Conservation (phyloP, 1,284 basidiomycete species). For the Phenoliferia sp. region DNA sequence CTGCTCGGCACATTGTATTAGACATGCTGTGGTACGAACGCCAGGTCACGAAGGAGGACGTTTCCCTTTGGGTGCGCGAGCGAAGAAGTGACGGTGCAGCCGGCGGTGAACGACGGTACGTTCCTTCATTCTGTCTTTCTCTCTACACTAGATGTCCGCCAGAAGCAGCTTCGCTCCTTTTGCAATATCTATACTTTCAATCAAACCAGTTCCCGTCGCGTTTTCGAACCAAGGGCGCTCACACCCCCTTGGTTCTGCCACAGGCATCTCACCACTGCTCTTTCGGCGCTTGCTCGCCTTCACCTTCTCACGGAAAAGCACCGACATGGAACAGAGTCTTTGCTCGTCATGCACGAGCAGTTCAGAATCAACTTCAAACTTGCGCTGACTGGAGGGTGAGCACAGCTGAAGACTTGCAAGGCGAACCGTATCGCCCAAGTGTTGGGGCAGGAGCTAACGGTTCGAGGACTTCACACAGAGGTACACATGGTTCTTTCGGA, state of each 20-base stretch:
- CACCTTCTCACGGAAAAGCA: slow-evolving; percentile 63
- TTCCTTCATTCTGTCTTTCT: slow-evolving; percentile 14
- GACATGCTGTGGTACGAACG: slow-evolving; percentile 87
- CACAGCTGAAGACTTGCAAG: no score
- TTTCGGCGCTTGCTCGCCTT: slow-evolving; percentile 61
- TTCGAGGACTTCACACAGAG: slow-evolving; percentile 50
- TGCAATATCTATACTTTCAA: no score
- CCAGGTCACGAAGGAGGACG: slow-evolving; percentile 57
- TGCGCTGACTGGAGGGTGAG: slow-evolving; percentile 88
- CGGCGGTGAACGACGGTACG: slow-evolving; percentile 51
- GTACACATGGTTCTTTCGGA: slow-evolving; percentile 85
- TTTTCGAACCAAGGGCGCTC: slow-evolving; percentile 3
- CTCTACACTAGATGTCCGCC: no score
- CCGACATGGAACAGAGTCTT: slow-evolving; percentile 2
- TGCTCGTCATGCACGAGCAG: slow-evolving; percentile 64
- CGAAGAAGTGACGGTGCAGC: slow-evolving; percentile 56
- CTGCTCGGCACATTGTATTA: slow-evolving; percentile 87
- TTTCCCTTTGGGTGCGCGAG: slow-evolving; percentile 72
- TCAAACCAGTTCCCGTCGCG: background rate
- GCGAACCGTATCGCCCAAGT: no score
- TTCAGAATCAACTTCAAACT: slow-evolving; percentile 54
- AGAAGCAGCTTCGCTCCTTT: no score
- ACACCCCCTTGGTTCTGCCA: slow-evolving; percentile 4
- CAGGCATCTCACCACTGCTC: slow-evolving; percentile 67
- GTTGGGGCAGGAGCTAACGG: slow-evolving; percentile 5